Percentiles rank a stretch among this genome's conserved stretches.
Evolutionary conservation across 129 eudicot species (phyloP).

Genomic region (Oenanthe sinensis): DNA sequence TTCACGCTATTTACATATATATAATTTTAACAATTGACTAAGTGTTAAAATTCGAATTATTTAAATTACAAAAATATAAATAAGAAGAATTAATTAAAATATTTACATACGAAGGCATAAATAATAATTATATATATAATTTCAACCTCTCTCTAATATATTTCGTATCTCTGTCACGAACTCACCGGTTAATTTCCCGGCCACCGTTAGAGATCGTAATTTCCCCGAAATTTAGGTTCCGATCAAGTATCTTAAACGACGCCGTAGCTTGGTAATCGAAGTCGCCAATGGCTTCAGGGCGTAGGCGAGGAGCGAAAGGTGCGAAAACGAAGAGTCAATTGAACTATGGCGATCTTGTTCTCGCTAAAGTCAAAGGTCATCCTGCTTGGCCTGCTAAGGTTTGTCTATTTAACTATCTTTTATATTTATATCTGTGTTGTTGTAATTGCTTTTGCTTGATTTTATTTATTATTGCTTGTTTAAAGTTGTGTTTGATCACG

Average conservation of each 20-base stretch:
- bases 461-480: background rate
- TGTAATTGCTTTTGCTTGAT: background rate
- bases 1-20: too few relatives aligned
- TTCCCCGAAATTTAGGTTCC: background rate
- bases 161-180: background rate
- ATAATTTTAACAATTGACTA: too few relatives aligned
- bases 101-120: too few relatives aligned
- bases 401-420: background rate
- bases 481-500: background rate
- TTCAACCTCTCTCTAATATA: too few relatives aligned
- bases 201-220: background rate
- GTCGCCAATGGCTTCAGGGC: constrained; percentile 73
- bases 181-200: background rate
- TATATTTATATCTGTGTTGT: background rate
- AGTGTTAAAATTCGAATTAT: too few relatives aligned
- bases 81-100: too few relatives aligned
- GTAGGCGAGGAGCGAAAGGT: constrained; percentile 79
- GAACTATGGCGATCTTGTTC: constrained; percentile 89
- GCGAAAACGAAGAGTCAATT: constrained; percentile 41
- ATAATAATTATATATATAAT: too few relatives aligned
- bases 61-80: too few relatives aligned
- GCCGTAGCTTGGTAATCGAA: background rate
- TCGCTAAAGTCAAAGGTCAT: constrained; percentile 92
- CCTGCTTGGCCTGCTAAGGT: constrained; percentile 99
- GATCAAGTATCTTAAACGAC: background rate